phyloP scores from a whole-genome alignment of 768 basidiomycete species.

The Suillus spraguei region DNA sequence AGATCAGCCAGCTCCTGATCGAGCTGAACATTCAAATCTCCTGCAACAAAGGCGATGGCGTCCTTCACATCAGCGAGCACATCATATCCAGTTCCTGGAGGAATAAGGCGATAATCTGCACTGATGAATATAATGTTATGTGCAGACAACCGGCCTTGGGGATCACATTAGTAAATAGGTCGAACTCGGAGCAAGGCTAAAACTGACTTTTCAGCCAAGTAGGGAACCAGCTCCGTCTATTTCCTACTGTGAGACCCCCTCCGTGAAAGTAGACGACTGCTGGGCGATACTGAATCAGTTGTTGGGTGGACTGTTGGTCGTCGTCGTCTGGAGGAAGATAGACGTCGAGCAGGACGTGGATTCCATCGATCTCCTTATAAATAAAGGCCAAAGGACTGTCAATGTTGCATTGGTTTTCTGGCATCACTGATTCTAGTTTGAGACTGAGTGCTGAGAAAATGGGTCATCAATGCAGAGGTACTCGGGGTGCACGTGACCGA shows the following conservation, averaged over 20 bases:
- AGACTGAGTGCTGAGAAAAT: not conserved
- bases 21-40: slow-evolving; percentile 21
- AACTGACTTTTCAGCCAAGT: slow-evolving; percentile 59
- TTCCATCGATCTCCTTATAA: slow-evolving; percentile 37
- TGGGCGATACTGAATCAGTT: slow-evolving; percentile 18
- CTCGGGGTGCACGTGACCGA: not conserved
- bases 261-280: slow-evolving; percentile 46
- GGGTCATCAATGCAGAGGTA: not conserved
- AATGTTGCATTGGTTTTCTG: slow-evolving; percentile 3
- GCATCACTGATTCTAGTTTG: not conserved
- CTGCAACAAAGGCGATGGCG: slow-evolving; percentile 49
- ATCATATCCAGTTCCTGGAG: slow-evolving; percentile 53
- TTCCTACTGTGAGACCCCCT: slow-evolving; percentile 64
- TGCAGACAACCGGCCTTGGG: slow-evolving; percentile 45
- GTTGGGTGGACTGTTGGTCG: not conserved
- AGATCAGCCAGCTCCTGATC: slow-evolving; percentile 6
- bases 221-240: slow-evolving; percentile 64
- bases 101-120: slow-evolving; percentile 62
- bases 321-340: slow-evolving; percentile 26
- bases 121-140: slow-evolving; percentile 62
- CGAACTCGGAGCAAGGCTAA: not conserved
- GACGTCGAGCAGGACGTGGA: slow-evolving; percentile 35
- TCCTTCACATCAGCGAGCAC: slow-evolving; percentile 61
- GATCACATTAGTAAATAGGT: not conserved
- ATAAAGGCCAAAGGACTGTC: slow-evolving; percentile 30